Base-by-base conservation (phyloP, 225 moss, liverwort and hornwort genomes). In the Lunularia cruciata region DNA sequence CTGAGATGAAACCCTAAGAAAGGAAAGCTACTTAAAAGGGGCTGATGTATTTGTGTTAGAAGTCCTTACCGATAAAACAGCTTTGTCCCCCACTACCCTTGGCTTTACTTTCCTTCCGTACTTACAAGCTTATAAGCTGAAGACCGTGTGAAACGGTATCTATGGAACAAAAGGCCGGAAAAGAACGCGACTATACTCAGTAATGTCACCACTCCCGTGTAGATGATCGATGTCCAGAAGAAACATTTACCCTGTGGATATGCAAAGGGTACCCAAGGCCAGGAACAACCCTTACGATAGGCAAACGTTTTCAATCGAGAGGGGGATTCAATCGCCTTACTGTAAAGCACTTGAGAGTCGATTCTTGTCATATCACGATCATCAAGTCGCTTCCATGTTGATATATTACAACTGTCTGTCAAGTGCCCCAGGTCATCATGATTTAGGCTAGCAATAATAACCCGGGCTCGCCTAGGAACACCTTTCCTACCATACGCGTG, bases 401-500 rank as follows among this genome's bases (percentile, higher is more conserved):
- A 70, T 47, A 98, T 93, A 63, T 90, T 89, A 27, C 74, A 81
- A 68, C 77, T 72, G 63, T 77, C 66, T 75, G 51, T 54, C 57
- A 75, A 77, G 3, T 75, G 72, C 33, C 80, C 79, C 37, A 72
- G 70, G 35, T 18, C 39, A 38, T 82, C 83, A 42, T 74, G 85
- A 34, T 90, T 83, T 49, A 93, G 75, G 42, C 86, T 79, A 58
- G 89, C 92, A 56, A 86, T 76, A 53, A 93, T 85, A 53, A 91
- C 72, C 37, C 96, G 86, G 62, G 92, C 90, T 65, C 96, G 80
- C 72, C 96, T 83, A 20, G 85, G 72, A 92, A 93, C 91, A 62
- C 96, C 96, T 63, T 78, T 85, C 78, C 85, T 89, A 70, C 96
- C 96, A 76, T 98, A 98, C 22, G 82, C 89, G 66, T 98, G 92